These are phyloP conservation scores for Fusarium tuaranense DNA, from an alignment of 2,329 filamentous ascomycete species.

Conservation along the genomic window DNA sequence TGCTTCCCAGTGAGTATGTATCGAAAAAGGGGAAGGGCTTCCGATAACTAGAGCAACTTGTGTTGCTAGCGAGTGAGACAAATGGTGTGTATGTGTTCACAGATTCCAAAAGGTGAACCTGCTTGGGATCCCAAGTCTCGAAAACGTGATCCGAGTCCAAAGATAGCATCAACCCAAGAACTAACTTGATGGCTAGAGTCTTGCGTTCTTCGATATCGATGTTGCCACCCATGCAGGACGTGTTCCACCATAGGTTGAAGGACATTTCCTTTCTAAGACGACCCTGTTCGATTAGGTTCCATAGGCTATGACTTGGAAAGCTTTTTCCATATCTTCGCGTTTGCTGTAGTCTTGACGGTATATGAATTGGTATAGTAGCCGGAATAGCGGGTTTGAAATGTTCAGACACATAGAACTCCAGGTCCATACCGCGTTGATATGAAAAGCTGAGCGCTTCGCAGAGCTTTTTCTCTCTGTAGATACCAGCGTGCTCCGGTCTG, in stretches of 20 bases:
- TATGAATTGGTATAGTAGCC: background rate
- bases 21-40: background rate
- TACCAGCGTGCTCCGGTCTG: background rate
- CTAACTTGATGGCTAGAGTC: background rate
- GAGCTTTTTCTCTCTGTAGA: background rate
- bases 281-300: background rate
- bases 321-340: background rate
- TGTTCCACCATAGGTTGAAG: background rate
- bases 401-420: background rate
- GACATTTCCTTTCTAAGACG: background rate
- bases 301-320: background rate
- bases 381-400: background rate
- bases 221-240: background rate
- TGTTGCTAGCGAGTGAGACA: too few species aligned
- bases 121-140: background rate
- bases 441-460: background rate
- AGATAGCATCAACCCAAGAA: background rate
- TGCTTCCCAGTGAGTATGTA: background rate
- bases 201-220: background rate
- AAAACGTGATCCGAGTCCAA: background rate
- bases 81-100: too few species aligned
- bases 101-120: too few species aligned
- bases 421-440: background rate
- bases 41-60: background rate
- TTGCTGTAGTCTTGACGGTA: background rate